Evolutionary conservation across 164 flowering plant genomes (phyloP).

Genomic region (Kingdonia uniflora): DNA sequence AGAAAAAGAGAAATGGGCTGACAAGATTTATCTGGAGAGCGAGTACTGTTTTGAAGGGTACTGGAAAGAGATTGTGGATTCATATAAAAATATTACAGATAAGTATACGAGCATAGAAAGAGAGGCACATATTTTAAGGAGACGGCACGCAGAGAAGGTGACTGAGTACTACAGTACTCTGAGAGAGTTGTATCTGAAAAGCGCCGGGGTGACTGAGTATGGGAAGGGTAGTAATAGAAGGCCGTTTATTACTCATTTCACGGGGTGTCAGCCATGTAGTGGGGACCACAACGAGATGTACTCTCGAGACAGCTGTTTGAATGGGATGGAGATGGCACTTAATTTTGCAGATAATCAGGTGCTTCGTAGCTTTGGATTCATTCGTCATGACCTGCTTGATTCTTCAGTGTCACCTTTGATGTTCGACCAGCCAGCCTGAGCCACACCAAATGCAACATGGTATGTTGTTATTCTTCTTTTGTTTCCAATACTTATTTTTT

Average conservation of each 20-base stretch:
- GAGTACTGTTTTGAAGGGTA: conserved; percentile 77
- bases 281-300: conserved; percentile 72
- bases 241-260: conserved; percentile 89
- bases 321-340: conserved; percentile 60
- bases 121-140: conserved; percentile 23
- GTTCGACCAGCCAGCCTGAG: conserved; percentile 25
- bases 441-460: too few species aligned
- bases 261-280: conserved; percentile 95
- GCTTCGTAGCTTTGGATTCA: conserved; percentile 55
- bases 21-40: conserved; percentile 59
- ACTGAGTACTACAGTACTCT: conserved; percentile 33
- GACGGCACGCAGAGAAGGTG: conserved; percentile 77
- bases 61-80: conserved; percentile 64
- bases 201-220: conserved; percentile 31
- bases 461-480: too few species aligned
- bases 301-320: conserved; percentile 50
- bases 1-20: conserved; percentile 43
- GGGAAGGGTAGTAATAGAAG: conserved; percentile 46
- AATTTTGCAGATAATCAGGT: conserved; percentile 95
- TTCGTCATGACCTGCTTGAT: conserved; percentile 38
- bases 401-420: conserved; percentile 35
- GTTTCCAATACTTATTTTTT: too few species aligned
- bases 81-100: conserved; percentile 28
- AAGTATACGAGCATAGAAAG: conserved; percentile 43
- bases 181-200: conserved; percentile 41